Conservation (phyloP, 2,329 filamentous ascomycete genomes). For the Venturia asperata region DNA sequence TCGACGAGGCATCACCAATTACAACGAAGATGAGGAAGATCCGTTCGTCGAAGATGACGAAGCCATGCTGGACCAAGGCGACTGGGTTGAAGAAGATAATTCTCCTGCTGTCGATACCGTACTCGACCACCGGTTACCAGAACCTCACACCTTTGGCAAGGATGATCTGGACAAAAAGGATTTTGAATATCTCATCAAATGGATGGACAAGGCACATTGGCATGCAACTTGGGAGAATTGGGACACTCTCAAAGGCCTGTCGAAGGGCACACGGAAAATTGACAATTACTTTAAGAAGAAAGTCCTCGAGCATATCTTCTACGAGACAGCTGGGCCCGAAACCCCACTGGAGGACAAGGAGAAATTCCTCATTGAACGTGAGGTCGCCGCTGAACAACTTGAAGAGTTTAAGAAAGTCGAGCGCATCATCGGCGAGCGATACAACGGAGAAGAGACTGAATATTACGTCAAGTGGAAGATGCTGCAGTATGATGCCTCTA, state of each 20-base stretch:
- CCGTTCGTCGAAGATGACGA: slow-evolving; percentile 44
- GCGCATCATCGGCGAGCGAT: slow-evolving; percentile 76
- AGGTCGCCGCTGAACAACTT: slow-evolving; percentile 80
- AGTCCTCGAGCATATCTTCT: slow-evolving; percentile 65
- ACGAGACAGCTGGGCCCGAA: slow-evolving; percentile 57
- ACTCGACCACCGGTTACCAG: slow-evolving; percentile 74
- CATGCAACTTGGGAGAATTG: slow-evolving; percentile 93
- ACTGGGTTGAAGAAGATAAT: slow-evolving; percentile 62
- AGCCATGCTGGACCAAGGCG: slow-evolving; percentile 50
- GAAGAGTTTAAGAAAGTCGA: slow-evolving; percentile 90
- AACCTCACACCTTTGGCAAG: slow-evolving; percentile 43
- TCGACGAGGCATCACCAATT: slow-evolving; percentile 65
- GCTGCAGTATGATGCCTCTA: slow-evolving; percentile 86
- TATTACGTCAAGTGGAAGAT: slow-evolving; percentile 83
- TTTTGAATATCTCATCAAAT: slow-evolving; percentile 91
- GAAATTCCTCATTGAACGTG: slow-evolving; percentile 90
- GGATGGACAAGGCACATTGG: slow-evolving; percentile 91
- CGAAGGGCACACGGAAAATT: slow-evolving; percentile 73
- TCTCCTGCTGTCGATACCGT: slow-evolving; percentile 85
- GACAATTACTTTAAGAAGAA: slow-evolving; percentile 92
- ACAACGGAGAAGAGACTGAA: slow-evolving; percentile 72
- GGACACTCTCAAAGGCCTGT: slow-evolving; percentile 61
- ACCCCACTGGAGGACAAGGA: slow-evolving; percentile 79
- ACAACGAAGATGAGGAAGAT: slow-evolving; percentile 54
- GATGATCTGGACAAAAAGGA: slow-evolving; percentile 54